A percentile compares a stretch with the other conserved stretches of the same genome.
phyloP scores from a whole-genome alignment of 2,329 filamentous ascomycete species.

The Ophiocordyceps unilateralis region DNA sequence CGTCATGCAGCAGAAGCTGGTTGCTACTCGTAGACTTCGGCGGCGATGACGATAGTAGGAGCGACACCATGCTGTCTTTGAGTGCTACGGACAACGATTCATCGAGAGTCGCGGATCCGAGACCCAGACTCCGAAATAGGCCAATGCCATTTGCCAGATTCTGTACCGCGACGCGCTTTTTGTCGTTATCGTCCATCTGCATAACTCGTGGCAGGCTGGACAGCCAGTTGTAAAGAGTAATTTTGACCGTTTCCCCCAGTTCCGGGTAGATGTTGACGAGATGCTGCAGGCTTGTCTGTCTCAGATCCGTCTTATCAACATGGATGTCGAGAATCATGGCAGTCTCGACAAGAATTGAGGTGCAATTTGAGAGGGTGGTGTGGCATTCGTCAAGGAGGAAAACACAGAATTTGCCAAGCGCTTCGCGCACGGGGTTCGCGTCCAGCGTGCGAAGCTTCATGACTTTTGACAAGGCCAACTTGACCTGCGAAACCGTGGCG shows the following conservation, averaged over 20 bases:
- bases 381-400: slow-evolving; percentile 65
- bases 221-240: slow-evolving; percentile 64
- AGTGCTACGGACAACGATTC: slow-evolving; percentile 51
- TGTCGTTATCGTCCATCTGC: slow-evolving; percentile 66
- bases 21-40: slow-evolving; percentile 6
- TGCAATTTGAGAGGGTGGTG: slow-evolving; percentile 50
- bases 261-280: slow-evolving; percentile 45
- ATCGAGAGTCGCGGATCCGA: slow-evolving; percentile 49
- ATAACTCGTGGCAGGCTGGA: slow-evolving; percentile 65
- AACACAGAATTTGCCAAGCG: slow-evolving; percentile 55
- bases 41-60: slow-evolving; percentile 11
- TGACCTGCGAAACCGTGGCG: slow-evolving; percentile 66
- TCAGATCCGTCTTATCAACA: slow-evolving; percentile 21
- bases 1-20: slow-evolving; percentile 13
- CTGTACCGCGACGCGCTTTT: slow-evolving; percentile 53
- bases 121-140: slow-evolving; percentile 43
- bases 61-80: slow-evolving; percentile 51
- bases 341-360: slow-evolving; percentile 62
- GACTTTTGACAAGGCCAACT: slow-evolving; percentile 62
- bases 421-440: slow-evolving; percentile 47
- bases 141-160: slow-evolving; percentile 62
- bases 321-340: slow-evolving; percentile 49
- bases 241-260: slow-evolving; percentile 48
- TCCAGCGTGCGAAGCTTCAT: slow-evolving; percentile 59
- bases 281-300: slow-evolving; percentile 36